These are phyloP conservation scores for Obelidium mucronatum DNA, from an alignment of 192 early-diverging fungal species.

Conservation along the genomic window DNA sequence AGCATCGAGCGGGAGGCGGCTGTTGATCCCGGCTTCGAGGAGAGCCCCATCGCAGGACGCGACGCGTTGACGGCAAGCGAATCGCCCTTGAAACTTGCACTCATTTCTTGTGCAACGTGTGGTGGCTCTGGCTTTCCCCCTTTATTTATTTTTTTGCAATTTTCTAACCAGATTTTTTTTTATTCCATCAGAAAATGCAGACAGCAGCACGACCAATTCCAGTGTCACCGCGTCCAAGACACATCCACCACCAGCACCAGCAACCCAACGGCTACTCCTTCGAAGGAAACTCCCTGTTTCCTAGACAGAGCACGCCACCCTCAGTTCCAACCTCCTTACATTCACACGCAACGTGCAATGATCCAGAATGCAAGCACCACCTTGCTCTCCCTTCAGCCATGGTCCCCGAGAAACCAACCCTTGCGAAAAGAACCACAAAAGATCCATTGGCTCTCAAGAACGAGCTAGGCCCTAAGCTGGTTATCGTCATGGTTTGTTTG, in stretches of 20 bases:
- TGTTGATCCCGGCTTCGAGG: no score
- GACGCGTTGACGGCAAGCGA: no score
- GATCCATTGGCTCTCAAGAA: conserved; percentile 59
- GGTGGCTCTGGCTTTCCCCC: no score
- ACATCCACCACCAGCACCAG: no score
- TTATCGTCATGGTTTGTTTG: conserved; percentile 93
- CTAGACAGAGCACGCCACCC: not conserved
- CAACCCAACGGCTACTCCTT: not conserved
- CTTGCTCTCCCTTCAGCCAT: not conserved
- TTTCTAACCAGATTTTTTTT: no score
- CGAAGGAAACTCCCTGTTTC: not conserved
- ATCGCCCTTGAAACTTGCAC: no score
- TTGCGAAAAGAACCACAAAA: conserved; percentile 6
- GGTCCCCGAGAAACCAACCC: not conserved
- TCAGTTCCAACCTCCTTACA: not conserved
- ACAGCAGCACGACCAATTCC: not conserved
- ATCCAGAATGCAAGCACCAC: not conserved
- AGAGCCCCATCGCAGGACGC: no score
- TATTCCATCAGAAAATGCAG: not conserved
- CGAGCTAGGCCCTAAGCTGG: conserved; percentile 87
- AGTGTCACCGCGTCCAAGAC: not conserved
- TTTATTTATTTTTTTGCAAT: no score
- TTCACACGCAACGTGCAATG: not conserved
- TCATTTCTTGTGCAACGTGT: no score
- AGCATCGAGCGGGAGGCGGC: no score